A percentile compares a stretch with the other conserved stretches of the same genome.
Conservation (phyloP, 805 yeast genomes). For the Wilhelminamyces savonicus region DNA sequence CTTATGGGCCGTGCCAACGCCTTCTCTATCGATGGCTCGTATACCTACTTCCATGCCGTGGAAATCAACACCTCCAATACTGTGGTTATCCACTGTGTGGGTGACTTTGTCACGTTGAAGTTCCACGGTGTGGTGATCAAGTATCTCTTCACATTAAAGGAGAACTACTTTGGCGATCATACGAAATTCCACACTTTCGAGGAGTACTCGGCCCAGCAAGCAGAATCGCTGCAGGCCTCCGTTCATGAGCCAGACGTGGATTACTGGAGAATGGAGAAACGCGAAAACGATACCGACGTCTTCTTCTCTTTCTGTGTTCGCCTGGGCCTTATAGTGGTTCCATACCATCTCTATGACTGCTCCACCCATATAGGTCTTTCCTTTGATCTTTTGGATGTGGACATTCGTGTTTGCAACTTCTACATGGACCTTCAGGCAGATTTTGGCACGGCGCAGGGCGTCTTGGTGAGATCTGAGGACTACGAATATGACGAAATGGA, state of each 20-base stretch:
- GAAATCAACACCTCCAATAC: slow-evolving; percentile 68
- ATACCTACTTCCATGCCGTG: slow-evolving; percentile 51
- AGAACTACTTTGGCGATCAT: slow-evolving; percentile 86
- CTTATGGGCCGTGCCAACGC: slow-evolving; percentile 64
- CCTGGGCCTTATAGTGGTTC: slow-evolving; percentile 68
- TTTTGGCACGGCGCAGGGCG: slow-evolving; percentile 48
- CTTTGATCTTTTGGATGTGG: slow-evolving; percentile 65
- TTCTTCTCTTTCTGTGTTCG: slow-evolving; percentile 64
- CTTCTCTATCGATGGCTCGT: slow-evolving; percentile 58
- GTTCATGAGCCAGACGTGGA: slow-evolving; percentile 9
- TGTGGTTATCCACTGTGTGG: slow-evolving; percentile 55
- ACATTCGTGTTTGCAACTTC: slow-evolving; percentile 80
- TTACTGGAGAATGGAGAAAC: slow-evolving; percentile 36
- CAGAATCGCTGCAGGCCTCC: slow-evolving; percentile 1
- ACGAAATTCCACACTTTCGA: slow-evolving; percentile 81
- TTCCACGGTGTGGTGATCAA: slow-evolving; percentile 76
- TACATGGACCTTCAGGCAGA: slow-evolving; percentile 90
- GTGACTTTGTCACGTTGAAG: slow-evolving; percentile 61
- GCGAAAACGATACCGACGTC: slow-evolving; percentile 72
- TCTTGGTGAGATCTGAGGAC: slow-evolving; percentile 16
- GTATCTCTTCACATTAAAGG: slow-evolving; percentile 69
- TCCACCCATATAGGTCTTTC: slow-evolving; percentile 54
- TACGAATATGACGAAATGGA: slow-evolving; percentile 10
- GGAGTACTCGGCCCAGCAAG: slow-evolving; percentile 48
- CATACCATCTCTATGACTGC: slow-evolving; percentile 63